Evolutionary conservation across 306 rosid genomes (phyloP).

Genomic region (Abrus pulchellus): DNA sequence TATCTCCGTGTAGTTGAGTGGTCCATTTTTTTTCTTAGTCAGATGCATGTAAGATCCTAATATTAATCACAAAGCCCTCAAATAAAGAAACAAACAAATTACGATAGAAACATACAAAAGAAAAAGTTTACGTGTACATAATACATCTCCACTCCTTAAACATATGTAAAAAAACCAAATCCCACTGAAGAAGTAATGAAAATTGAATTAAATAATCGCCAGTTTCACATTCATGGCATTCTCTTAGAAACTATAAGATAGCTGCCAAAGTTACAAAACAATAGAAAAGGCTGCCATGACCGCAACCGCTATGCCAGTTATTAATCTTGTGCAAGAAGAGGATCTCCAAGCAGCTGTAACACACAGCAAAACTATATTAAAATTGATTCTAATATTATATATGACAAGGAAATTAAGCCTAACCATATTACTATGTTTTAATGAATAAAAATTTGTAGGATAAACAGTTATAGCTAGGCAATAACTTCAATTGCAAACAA

Average conservation of each 20-base stretch:
- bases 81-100: slow-evolving; percentile 6
- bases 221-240: neutral
- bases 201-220: slow-evolving; percentile 40
- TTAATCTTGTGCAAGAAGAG: slow-evolving; percentile 33
- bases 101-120: neutral
- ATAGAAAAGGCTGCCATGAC: slow-evolving; percentile 32
- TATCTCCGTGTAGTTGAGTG: neutral
- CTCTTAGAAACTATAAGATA: neutral
- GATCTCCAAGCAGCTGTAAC: slow-evolving; percentile 51
- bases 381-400: slow-evolving; percentile 8
- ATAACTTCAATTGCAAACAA: neutral
- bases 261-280: slow-evolving; percentile 20
- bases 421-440: neutral
- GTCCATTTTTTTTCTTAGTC: neutral
- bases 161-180: slow-evolving; percentile 13
- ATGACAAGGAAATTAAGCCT: neutral
- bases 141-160: slow-evolving; percentile 7
- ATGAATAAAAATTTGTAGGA: neutral
- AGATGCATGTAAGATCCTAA: neutral
- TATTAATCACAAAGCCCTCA: neutral
- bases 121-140: neutral
- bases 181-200: slow-evolving; percentile 19
- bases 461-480: neutral
- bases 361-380: slow-evolving; percentile 35
- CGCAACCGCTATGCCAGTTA: slow-evolving; percentile 27